Base-by-base conservation (phyloP, 495 filamentous ascomycete genomes). In the Xylaria telfairii region DNA sequence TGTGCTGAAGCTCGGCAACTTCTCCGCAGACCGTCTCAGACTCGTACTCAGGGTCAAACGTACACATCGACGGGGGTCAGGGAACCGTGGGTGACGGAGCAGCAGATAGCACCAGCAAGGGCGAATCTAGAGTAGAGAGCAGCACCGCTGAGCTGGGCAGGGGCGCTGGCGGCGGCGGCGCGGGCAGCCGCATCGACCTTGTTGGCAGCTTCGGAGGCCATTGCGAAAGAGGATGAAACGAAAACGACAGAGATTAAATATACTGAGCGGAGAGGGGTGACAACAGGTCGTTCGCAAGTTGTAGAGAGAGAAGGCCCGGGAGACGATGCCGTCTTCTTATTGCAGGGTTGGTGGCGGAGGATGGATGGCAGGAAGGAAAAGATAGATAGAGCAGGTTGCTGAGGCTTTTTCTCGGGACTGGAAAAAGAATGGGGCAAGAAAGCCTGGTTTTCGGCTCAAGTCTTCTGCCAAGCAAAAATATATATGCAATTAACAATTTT, bases 61-160 rank as follows among this genome's bases (percentile, higher is more conserved):
- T 93, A 97, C 94, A 97, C 94, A 91, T 97, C 94, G 78, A 97
- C 92, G 75, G 94, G 94, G 67, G 94, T 97, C 80, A 97, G 88
- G 77, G 87, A 90, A 77, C 94, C 94, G 87, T 97, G 94, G 75
- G 94, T 97, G 84, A 97, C 86, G 77, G 92, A 93, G 82, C 94
- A 97, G 90, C 94, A 97, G 84, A 96, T 85, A 74, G 94, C 94
- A 81, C 94, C 94, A 72, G 94, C 94, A 77, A 97, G 92, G 81
- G 95, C 93, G 86, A 97, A 97, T 80, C 93, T 84, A 71, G 91
- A 89, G 85, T 94, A 93, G 67, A 93, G 88, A 61, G 79, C 79
- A 71, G 88, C 68, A 53, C 88, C 89, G 76, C 72, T 82, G 34
- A 82, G 78, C 77, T 82, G 76, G 72, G 67, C 70, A 47, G 79